Base-by-base conservation (phyloP, 176 grass and related monocot genomes). In the Juncus inflexus region DNA sequence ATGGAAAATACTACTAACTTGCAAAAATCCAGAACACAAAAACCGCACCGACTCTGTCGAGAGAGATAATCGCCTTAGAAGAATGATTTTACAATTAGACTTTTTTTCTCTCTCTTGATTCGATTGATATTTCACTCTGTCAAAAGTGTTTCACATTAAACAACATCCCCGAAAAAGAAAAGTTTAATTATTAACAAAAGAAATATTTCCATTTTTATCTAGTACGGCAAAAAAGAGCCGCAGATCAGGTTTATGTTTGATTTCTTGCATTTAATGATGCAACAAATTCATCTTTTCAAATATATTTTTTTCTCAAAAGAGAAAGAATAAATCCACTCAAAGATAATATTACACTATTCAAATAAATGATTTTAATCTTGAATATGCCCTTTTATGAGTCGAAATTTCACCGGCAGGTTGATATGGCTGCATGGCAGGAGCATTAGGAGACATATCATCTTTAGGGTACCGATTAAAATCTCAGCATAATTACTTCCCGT, bases 401-500 rank as follows among this genome's bases (percentile, higher is more conserved):
- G 14, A 7, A 15, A 28, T 28, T 28, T 41, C 66, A 15, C 2
- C 7, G 3, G 8, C 6, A 3, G 15, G 39, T 42, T 15, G 15
- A 14, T 59, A 47, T 42, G 67, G 53, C 57, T 43, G 7, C 14
- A 71, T 10, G 55, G 67, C 4, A 28, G 53, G 67, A 71, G 50
- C 7, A 40, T 5, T 7, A 7, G 67, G 15, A 16, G 67, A 47
- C 3, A 12, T 13, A 11, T 42, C 57, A 41, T 58, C 67, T 42
- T 42, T 2, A 1, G 10, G 38, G 54, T 47, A 47, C 54, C 54
- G 12, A 12, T 7, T 0, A 59, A 71, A 71, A 71, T 55, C 54
- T 71, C 67, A 7, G 67, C 58, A 40, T 71, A 71, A 52, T 71
- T 71, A 40, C 35, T 43, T 9, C 37, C 40, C 5, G 54, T 57